phyloP scores from a whole-genome alignment of 2,329 filamentous ascomycete genomes.

The Pyricularia pennisetigena region DNA sequence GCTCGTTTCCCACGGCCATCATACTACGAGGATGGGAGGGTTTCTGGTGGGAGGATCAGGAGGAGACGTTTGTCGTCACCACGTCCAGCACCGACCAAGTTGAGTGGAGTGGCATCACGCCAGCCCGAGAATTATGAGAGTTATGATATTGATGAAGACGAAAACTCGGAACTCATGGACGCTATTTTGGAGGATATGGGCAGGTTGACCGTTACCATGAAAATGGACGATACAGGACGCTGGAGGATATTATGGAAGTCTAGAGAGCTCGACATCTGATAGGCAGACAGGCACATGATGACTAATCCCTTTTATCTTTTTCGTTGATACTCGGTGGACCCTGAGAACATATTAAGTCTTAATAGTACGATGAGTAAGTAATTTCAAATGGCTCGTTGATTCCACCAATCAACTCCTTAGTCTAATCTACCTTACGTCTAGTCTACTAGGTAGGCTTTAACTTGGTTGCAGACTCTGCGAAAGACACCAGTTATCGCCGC shows the following conservation, averaged over 20 bases:
- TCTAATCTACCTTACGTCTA: no score
- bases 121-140: neutral
- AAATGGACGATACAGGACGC: slow-evolving; percentile 25
- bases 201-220: slow-evolving; percentile 23
- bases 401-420: no score
- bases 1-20: neutral
- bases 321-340: no score
- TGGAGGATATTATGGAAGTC: slow-evolving; percentile 24
- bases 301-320: neutral
- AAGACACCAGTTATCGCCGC: neutral
- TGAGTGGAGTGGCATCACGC: neutral
- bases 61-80: neutral
- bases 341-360: no score
- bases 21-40: neutral
- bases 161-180: slow-evolving; percentile 22
- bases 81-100: neutral
- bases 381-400: no score
- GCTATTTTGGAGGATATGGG: slow-evolving; percentile 26
- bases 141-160: slow-evolving; percentile 10
- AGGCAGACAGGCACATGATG: neutral
- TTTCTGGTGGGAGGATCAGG: neutral
- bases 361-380: no score
- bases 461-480: neutral
- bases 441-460: neutral
- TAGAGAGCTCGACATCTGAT: neutral